Base-by-base conservation (phyloP, 2,329 filamentous ascomycete genomes). In the Alternaria burnsii region DNA sequence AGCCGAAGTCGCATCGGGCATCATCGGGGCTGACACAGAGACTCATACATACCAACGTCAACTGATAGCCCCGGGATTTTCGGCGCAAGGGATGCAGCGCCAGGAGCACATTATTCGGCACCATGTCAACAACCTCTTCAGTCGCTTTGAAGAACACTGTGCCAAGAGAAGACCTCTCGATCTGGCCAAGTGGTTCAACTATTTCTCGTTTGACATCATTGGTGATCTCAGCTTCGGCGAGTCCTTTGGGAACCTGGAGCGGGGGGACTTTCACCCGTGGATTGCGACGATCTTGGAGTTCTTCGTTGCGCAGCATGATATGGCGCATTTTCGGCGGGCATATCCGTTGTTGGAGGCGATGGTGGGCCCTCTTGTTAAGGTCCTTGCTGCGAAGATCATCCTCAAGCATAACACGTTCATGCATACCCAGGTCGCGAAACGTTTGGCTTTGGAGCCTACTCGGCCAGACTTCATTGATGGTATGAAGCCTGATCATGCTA, bases 211-310 rank as follows among this genome's bases (percentile, higher is more conserved):
- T 32, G 68, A 70, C 38, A 41, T 70, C 20, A 70, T 69, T 59
- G 81, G 81, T 16, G 81, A 82, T 62, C 76, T 86, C 40, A 82
- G 83, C 0, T 85, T 86, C 63, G 84, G 84, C 0, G 79, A 82
- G 7, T 77, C 82, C 0, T 85, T 71, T 56, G 70, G 66, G 2
- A 68, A 68, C 22, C 28, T 71, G 18, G 54, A 58, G 10, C 26
- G 52, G n/a, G 56, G 57, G 30, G 59, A 59, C 11, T 71, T 69
- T 41, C 63, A 61, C 9, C 67, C 65, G 26, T 71, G 68, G 68
- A 59, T 71, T 6, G 58, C 65, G 5, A 56, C 65, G 3, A 69
- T 68, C n/a, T 56, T 61, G 12, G 56, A 66, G n/a, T 58, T 69
- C 26, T 68, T 62, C 8, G 38, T 56, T 18, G 64, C 66, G 14